phyloP scores from a whole-genome alignment of 148 eudicot species.

The Spergularia marina region DNA sequence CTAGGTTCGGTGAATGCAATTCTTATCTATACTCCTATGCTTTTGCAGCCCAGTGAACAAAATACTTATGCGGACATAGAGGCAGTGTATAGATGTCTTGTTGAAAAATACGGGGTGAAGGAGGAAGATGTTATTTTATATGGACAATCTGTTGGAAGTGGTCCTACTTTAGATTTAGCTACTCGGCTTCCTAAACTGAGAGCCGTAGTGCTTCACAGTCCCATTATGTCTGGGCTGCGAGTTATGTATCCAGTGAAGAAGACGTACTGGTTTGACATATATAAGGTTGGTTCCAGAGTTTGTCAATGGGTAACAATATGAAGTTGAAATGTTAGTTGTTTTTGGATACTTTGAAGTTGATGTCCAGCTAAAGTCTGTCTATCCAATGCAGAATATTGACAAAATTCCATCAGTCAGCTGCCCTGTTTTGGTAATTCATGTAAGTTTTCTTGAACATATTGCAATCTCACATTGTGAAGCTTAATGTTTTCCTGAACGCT shows the following conservation, averaged over 20 bases:
- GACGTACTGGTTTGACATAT: conserved; percentile 92
- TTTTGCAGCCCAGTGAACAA: conserved; percentile 79
- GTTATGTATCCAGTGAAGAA: conserved; percentile 94
- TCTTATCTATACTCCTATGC: conserved; percentile 5
- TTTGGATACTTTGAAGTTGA: neutral
- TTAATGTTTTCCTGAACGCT: neutral
- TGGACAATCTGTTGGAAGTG: conserved; percentile 97
- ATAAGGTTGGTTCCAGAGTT: conserved; percentile 48
- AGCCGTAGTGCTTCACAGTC: conserved; percentile 92
- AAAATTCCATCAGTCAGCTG: conserved; percentile 68
- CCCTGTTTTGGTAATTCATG: conserved; percentile 79
- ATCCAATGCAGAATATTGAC: conserved; percentile 66
- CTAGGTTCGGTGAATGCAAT: neutral
- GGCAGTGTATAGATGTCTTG: conserved; percentile 86
- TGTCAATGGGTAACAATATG: neutral
- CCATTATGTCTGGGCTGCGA: conserved; percentile 84
- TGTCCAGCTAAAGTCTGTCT: conserved; percentile 9
- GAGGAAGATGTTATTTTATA: conserved; percentile 87
- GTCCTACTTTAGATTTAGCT: conserved; percentile 87
- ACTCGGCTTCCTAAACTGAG: conserved; percentile 68
- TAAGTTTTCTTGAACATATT: conserved; percentile 33
- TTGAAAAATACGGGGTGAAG: conserved; percentile 71
- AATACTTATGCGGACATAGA: conserved; percentile 93
- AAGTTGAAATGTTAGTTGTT: conserved; percentile 15
- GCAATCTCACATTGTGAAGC: neutral